Evolutionary conservation across 345 rosid genomes (phyloP), one percentile per base, ranked within the genome.

Genomic region (Bruguiera sexangula): DNA sequence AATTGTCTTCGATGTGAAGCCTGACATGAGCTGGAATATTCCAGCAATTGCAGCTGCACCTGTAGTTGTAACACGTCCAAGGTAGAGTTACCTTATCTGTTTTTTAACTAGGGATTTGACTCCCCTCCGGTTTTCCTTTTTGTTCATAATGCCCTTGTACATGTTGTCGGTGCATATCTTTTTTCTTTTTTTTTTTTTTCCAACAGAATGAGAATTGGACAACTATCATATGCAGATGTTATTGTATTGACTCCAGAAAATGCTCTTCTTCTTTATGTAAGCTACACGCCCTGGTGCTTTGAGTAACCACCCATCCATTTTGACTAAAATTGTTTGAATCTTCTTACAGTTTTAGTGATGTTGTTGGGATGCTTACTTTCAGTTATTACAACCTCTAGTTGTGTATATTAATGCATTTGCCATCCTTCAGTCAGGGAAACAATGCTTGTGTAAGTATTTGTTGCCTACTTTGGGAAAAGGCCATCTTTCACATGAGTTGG

Each of bases 1-100:
- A 72, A 79, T 85, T 69, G 69, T 87, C 69, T 87, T 85, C 69
- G 96, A 94, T 70, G 74, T 88, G 74, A 87, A 87, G 78, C 96
- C 96, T 51, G 93, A 89, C 76, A 80, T 85, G 88, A 86, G 96
- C 87, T 88, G 97, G 99, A 88, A 87, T 79, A 83, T 89, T 65
- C 79, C 96, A 59, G 92, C 99, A 60, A 77, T 90, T 82, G 87
- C 96, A 73, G 97, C 99, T 68, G 93, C 87, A 48, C 91, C 96
- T 66, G 93, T 92, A 73, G 69, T 70, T 73, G 95, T 92, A 66
- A 92, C 96, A 60, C 96, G 85, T 55, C 93, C 91, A 66, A 78
- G 92, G 99, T 95, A 75, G 81, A 72, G 68, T 73, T 60, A 54
- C 24, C 39, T 24, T 62, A 26, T 71, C 26, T 54, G 60, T 57